Evolutionary conservation across 2,329 filamentous ascomycete species (phyloP).

Genomic region (Colletotrichum acutatum): DNA sequence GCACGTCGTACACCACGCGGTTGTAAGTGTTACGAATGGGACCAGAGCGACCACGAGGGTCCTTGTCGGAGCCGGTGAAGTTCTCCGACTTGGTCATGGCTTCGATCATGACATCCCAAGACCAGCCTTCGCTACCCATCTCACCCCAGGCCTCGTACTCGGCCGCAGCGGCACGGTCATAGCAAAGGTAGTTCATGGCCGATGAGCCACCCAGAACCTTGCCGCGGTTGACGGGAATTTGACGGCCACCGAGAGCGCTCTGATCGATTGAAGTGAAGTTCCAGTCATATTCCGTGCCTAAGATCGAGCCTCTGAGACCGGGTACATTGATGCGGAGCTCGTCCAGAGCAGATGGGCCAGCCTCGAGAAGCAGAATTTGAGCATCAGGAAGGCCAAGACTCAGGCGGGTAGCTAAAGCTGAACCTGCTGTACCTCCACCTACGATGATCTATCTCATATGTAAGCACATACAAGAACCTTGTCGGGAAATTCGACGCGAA

Average conservation of each 20-base stretch:
- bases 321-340: constrained; percentile 47
- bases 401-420: constrained; percentile 40
- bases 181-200: constrained; percentile 56
- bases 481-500: background rate
- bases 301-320: constrained; percentile 43
- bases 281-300: constrained; percentile 49
- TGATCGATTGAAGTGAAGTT: constrained; percentile 57
- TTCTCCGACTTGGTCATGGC: constrained; percentile 44
- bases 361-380: constrained; percentile 45
- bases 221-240: constrained; percentile 55
- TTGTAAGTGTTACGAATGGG: constrained; percentile 38
- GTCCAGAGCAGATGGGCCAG: constrained; percentile 42
- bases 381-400: constrained; percentile 43
- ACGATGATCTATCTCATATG: constrained; percentile 7
- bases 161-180: constrained; percentile 47
- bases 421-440: constrained; percentile 16
- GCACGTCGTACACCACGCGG: constrained; percentile 24
- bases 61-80: constrained; percentile 38
- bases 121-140: constrained; percentile 49
- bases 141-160: constrained; percentile 52
- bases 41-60: constrained; percentile 36
- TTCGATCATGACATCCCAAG: constrained; percentile 48
- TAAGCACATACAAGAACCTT: background rate
- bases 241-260: constrained; percentile 49
- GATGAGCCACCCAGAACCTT: constrained; percentile 61